Conservation (phyloP, 352 stramenopile species). For the Phytophthora pseudosyringae region DNA sequence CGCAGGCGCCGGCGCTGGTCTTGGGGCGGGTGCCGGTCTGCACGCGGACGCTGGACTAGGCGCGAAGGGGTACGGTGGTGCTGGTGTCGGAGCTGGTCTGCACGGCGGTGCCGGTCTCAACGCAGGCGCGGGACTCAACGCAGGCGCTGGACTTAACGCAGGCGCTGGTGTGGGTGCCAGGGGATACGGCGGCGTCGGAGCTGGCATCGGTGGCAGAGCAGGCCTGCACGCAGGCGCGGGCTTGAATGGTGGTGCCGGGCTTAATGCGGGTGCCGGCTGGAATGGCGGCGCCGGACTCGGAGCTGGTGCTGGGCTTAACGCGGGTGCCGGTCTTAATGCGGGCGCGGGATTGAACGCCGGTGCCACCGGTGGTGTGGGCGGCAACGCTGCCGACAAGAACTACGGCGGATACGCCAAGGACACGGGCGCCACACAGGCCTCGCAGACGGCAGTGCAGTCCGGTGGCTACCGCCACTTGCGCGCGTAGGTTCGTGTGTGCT, state of each 20-base stretch:
- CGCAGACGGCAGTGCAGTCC: too few relatives aligned
- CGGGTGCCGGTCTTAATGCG: background rate
- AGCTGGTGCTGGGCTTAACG: background rate
- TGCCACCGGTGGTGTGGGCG: background rate
- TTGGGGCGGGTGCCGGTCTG: background rate
- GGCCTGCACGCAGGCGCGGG: background rate
- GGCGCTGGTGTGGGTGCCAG: background rate
- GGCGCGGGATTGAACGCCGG: conserved; percentile 2
- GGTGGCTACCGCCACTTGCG: too few relatives aligned
- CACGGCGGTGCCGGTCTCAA: background rate
- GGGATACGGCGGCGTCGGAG: background rate
- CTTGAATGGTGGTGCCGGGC: background rate
- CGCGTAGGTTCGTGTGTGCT: too few relatives aligned
- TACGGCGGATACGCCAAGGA: conserved; percentile 2
- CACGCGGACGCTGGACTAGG: background rate
- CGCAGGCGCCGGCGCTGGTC: background rate
- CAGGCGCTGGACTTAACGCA: background rate
- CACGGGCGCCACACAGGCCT: background rate
- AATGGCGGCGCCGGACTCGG: conserved; percentile 1
- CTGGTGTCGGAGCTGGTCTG: background rate
- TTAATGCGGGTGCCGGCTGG: background rate
- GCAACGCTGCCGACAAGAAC: background rate
- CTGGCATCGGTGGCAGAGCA: background rate
- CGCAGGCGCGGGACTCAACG: background rate
- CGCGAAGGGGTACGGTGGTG: background rate